These are phyloP conservation scores for Berkeleyomyces basicola DNA, from an alignment of 2,329 filamentous ascomycete genomes.

Conservation along the genomic window DNA sequence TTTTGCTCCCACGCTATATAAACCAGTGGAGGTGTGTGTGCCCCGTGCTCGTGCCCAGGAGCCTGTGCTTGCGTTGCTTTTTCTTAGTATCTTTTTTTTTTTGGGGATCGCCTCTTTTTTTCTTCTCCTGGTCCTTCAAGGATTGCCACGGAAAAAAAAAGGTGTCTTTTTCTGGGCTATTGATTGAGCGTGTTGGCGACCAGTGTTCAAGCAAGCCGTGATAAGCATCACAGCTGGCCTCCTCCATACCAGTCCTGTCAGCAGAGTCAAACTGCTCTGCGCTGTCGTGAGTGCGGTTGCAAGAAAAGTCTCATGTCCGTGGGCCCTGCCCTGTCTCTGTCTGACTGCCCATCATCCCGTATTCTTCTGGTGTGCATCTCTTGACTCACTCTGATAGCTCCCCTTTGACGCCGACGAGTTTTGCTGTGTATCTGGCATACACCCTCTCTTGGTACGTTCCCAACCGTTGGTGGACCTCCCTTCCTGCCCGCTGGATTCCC, in stretches of 20 bases:
- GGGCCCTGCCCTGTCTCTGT: neutral
- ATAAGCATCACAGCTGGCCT: neutral
- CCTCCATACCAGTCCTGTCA: neutral
- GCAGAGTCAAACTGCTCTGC: no score
- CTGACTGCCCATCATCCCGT: neutral
- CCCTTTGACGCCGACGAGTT: no score
- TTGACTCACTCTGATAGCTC: no score
- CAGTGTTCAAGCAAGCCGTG: neutral
- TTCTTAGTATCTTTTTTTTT: neutral
- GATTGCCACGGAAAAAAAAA: neutral
- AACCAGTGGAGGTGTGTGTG: constrained; percentile 5
- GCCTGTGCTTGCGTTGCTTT: constrained; percentile 2
- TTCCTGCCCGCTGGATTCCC: neutral
- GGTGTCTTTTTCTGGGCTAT: neutral
- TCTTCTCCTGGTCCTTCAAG: neutral
- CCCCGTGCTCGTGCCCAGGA: neutral
- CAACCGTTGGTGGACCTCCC: neutral
- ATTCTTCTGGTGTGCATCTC: no score
- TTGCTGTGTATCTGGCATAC: no score
- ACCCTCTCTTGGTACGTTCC: no score
- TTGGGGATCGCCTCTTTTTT: neutral
- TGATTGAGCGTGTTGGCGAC: no score
- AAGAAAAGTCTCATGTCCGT: neutral
- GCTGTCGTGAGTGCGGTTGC: neutral
- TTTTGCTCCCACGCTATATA: constrained; percentile 1